These are phyloP conservation scores for Coemansia sp. DNA, from an alignment of 192 early-diverging fungal species.

Conservation along the genomic window DNA sequence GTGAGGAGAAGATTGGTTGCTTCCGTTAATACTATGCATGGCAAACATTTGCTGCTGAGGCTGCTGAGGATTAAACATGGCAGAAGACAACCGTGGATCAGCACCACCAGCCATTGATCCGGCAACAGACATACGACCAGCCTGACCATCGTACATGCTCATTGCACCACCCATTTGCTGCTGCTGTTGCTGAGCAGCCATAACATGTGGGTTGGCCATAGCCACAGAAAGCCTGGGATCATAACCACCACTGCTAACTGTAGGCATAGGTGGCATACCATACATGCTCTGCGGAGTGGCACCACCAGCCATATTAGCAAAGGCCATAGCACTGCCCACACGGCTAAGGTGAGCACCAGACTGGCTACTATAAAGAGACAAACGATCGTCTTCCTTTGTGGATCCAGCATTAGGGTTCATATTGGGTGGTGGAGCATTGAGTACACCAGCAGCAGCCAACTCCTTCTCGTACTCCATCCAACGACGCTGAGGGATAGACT, in stretches of 20 bases:
- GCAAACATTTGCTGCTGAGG: slow-evolving; percentile 8
- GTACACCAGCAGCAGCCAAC: slow-evolving; percentile 50
- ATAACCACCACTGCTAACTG: not conserved
- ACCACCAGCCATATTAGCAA: slow-evolving; percentile 15
- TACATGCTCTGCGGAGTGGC: slow-evolving; percentile 29
- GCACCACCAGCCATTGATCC: not conserved
- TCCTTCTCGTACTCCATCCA: slow-evolving; percentile 90
- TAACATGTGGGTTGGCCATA: slow-evolving; percentile 39
- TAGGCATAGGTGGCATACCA: slow-evolving; percentile 10
- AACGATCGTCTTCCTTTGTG: slow-evolving; percentile 21
- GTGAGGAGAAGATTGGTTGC: slow-evolving; percentile 13
- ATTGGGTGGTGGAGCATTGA: slow-evolving; percentile 38
- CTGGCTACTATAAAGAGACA: slow-evolving; percentile 33
- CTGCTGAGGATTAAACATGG: slow-evolving; percentile 22
- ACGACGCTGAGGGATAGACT: slow-evolving; percentile 78
- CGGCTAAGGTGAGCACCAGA: slow-evolving; percentile 34
- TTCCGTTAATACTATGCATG: slow-evolving; percentile 10
- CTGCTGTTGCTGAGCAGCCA: slow-evolving; percentile 35
- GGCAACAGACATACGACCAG: slow-evolving; percentile 11
- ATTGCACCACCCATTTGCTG: slow-evolving; percentile 6
- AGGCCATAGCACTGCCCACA: slow-evolving; percentile 35
- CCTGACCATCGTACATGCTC: slow-evolving; percentile 18
- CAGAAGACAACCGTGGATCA: slow-evolving; percentile 36
- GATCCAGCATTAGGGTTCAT: slow-evolving; percentile 35
- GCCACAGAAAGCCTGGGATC: slow-evolving; percentile 40